A percentile compares a stretch with the other conserved stretches of the same genome.
These are phyloP conservation scores for Mortierella sp. DNA, from an alignment of 371 early-diverging fungal genomes.

Conservation along the genomic window DNA sequence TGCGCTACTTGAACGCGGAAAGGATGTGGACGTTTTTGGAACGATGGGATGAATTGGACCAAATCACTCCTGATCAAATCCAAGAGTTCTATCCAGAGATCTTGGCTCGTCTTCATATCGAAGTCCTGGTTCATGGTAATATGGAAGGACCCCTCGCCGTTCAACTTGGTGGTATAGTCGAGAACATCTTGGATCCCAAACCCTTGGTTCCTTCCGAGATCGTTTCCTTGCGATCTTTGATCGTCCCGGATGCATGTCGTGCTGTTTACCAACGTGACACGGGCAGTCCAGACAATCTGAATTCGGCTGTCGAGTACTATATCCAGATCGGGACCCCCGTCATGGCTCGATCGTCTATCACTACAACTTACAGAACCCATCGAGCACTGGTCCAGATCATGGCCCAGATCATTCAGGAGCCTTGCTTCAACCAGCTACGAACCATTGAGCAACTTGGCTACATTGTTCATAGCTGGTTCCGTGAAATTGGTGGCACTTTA, in stretches of 20 bases:
- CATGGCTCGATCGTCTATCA: not conserved
- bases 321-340: constrained; percentile 56
- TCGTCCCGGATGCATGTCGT: constrained; percentile 65
- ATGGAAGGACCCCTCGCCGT: constrained; percentile 66
- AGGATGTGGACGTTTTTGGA: constrained; percentile 82
- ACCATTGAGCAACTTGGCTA: constrained; percentile 92
- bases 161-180: constrained; percentile 60
- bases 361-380: constrained; percentile 51
- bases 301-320: constrained; percentile 86
- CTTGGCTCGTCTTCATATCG: constrained; percentile 60
- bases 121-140: constrained; percentile 89
- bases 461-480: constrained; percentile 73
- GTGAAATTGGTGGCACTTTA: constrained; percentile 62
- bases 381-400: constrained; percentile 72
- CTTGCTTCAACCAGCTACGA: constrained; percentile 90
- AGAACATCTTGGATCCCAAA: constrained; percentile 61
- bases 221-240: constrained; percentile 62
- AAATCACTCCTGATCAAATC: constrained; percentile 67
- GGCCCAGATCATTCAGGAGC: constrained; percentile 82
- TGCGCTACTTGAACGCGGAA: constrained; percentile 78
- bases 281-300: constrained; percentile 79
- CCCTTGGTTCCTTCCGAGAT: constrained; percentile 68
- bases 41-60: constrained; percentile 61
- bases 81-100: constrained; percentile 44
- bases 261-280: constrained; percentile 69